These are phyloP conservation scores for Diplodia sapinea DNA, from an alignment of 2,329 filamentous ascomycete genomes.

Conservation along the genomic window DNA sequence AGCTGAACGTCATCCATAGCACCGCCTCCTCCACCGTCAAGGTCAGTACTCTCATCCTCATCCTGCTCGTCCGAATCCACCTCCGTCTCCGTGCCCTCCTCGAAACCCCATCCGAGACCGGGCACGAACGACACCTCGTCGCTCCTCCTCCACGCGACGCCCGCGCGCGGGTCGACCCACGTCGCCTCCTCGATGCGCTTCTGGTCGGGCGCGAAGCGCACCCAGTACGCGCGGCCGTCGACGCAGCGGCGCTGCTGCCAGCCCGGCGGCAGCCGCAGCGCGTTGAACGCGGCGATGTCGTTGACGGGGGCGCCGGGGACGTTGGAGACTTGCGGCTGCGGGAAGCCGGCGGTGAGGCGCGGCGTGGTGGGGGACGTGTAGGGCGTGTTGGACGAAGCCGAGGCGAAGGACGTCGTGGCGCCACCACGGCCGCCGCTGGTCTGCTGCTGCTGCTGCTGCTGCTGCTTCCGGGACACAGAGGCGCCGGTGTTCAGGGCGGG, in stretches of 20 bases:
- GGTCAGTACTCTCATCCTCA: neutral
- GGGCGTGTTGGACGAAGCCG: neutral
- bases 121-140: neutral
- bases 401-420: too few relatives aligned
- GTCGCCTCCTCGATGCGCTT: neutral
- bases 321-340: neutral
- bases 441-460: neutral
- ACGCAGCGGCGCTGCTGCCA: conserved; percentile 16
- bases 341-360: neutral
- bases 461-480: neutral
- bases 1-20: neutral
- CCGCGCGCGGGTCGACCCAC: conserved; percentile 3
- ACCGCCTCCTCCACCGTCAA: too few relatives aligned
- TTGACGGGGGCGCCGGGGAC: neutral
- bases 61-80: neutral
- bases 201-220: neutral
- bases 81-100: neutral
- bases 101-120: neutral
- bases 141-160: neutral
- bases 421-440: too few relatives aligned
- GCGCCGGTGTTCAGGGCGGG: neutral
- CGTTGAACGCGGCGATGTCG: neutral
- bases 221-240: conserved; percentile 15
- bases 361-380: neutral
- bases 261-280: neutral